Base-by-base conservation (phyloP, 352 stramenopile species). In the Pythium sp. region DNA sequence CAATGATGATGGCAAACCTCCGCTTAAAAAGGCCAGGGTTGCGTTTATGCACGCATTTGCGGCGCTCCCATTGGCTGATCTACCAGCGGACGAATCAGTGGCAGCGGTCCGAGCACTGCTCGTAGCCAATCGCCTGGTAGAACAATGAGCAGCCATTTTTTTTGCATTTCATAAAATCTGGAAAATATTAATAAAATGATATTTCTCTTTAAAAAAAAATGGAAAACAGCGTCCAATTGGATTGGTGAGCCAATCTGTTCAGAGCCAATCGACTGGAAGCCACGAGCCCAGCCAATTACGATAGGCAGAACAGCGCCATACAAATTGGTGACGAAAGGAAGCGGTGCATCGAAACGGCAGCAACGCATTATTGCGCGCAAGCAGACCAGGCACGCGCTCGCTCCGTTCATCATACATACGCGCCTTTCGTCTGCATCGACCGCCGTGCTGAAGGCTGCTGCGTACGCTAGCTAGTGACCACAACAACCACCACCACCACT, bases 61-160 rank as follows among this genome's bases (percentile, higher is more conserved):
- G 22, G 80, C 84, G 49, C 73, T 95, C 14, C 84, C 87, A 77
- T 82, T 95, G 58, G 73, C 81, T 60, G 72, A 81, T 65, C 77
- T 93, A 63, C 14, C 72, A 43, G 63, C 80, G 64, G 67, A 78
- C 62, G 78, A 91, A 58, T 73, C 74, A 1, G 59, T 91, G 56
- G 51, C 76, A 51, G 43, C 43, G 15, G 43, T 51, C 43, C 43
- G 43, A 8, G 18, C 43, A n/a, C 43, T 51, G 43, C 43, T 51
- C 43, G 18, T 51, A 51, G 43, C 43, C 43, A 51, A 51, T 51
- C 6, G 18, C 1, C 41, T 49, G 41, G 38, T 7, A 46, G 15
- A 49, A 9, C 8, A 49, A 47, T 22, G 41, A 47, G 41, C 15
- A 8, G 41, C 14, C 15, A n/a, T 49, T n/a, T n/a, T 38, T 38